These are phyloP conservation scores for Lepidium sativum DNA, from an alignment of 345 rosid genomes.

Conservation along the genomic window DNA sequence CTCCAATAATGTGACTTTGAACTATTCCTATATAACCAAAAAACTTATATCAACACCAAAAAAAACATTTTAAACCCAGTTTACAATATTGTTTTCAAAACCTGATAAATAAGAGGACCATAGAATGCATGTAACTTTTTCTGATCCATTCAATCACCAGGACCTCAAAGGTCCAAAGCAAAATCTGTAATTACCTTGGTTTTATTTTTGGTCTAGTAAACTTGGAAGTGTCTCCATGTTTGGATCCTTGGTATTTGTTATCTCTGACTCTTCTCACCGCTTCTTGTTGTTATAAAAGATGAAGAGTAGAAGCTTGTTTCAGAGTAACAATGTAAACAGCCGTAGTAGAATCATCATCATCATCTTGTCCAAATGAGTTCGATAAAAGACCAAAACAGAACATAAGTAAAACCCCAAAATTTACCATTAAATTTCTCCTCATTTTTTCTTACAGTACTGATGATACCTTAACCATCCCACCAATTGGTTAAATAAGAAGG, in stretches of 20 bases:
- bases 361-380: conserved; percentile 30
- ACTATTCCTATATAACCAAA: conserved; percentile 40
- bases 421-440: conserved; percentile 32
- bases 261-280: conserved; percentile 22
- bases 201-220: conserved; percentile 24
- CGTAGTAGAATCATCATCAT: conserved; percentile 36
- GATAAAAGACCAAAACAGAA: conserved; percentile 34
- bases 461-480: neutral
- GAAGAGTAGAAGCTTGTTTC: conserved; percentile 55
- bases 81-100: neutral
- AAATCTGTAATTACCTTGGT: conserved; percentile 38
- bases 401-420: conserved; percentile 20
- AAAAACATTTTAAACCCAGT: neutral
- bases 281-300: conserved; percentile 29
- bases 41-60: neutral
- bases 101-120: neutral
- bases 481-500: conserved; percentile 12
- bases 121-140: conserved; percentile 14
- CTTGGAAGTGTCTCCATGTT: conserved; percentile 35
- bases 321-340: conserved; percentile 77
- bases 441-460: conserved; percentile 16
- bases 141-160: neutral
- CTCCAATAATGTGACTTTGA: conserved; percentile 38
- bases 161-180: neutral
- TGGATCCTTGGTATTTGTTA: conserved; percentile 19